Evolutionary conservation across 2,329 filamentous ascomycete species (phyloP), one percentile per base, ranked within the genome.

Genomic region (Scytalidium sp.): DNA sequence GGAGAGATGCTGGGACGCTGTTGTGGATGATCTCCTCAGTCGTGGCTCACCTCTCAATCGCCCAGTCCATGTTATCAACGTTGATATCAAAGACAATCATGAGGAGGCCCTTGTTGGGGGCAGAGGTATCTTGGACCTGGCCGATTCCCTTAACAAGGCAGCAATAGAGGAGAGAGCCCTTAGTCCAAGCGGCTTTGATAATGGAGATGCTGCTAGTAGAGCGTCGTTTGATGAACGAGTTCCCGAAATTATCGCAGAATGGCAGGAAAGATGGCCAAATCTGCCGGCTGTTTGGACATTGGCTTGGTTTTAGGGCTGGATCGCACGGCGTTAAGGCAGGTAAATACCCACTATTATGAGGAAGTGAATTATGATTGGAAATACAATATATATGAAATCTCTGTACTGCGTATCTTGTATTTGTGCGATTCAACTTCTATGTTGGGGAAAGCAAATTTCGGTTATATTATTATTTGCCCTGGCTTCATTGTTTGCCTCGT

Each of bases 1-100:
- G 69, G 94, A 99, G 71, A 80, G 94, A 53, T 99, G 94, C 67
- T 99, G 95, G 90, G 94, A 99, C 70, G 92, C 94, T 3, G 94
- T 99, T 27, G 81, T 99, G 10, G 94, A 99, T 62, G 93, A 99
- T 67, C 75, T 99, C 46, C 82, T 96, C 54, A 88, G 84, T 61
- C 83, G 95, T 54, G 94, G 93, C 7, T 84, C 87, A 0, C 87
- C 89, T 3, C 75, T 99, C 50, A 99, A 99, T 68, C 78, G 90
- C 2, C 92, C 94, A 0, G 94, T 99, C 1, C 94, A 99, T 66
- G 90, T 99, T 50, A 96, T 99, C 75, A 99, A 99, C 62, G 87
- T 99, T 48, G 94, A 99, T 67, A 99, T 99, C 64, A 93, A 88
- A 68, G 94, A 99, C 71, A 99, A 97, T 64, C 94, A 97, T 64